Evolutionary conservation across 768 basidiomycete genomes (phyloP), one percentile per base, ranked within the genome.

Genomic region (Lactarius sanguifluus): DNA sequence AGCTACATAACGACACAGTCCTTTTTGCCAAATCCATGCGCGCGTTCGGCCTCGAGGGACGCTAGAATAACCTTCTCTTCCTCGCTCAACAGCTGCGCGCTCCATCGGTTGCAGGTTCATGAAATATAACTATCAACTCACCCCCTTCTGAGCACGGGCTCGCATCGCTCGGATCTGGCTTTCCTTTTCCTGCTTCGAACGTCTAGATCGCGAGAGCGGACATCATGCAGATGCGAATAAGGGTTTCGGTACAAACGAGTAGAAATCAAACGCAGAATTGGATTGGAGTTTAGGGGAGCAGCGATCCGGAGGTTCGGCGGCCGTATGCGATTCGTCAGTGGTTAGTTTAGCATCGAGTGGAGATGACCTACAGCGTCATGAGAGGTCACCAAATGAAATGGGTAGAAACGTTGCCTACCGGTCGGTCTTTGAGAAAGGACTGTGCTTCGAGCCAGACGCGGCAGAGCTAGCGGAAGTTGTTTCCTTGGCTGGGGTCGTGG

Each of bases 121-220:
- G 54, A 54, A 62, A 52, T 16, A 38, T 13, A 15, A 64, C 55
- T 23, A 45, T 40, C 15, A 30, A 80, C 86, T 71, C 76, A 91
- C 86, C 69, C 91, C 91, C 77, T 89, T 93, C 82, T 82, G 83
- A 6, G 86, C 89, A 47, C 91, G 84, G 65, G 83, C 87, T 73
- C 83, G 79, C 85, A 93, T 85, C 3, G 87, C 90, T 75, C 83
- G 86, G 67, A 84, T 75, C 73, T 81, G 81, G 71, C 90, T 92
- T 73, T 87, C 87, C 72, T 83, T 81, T 76, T 94, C 92, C 15
- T 86, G 87, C 77, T 80, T 87, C 50, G 90, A 89, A 25, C 90
- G 89, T 70, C 90, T 91, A 73, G 64, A 40, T 61, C 70, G 74
- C 67, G 71, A 71, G 76, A 76, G 74, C 65, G 74, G 54, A 62